A percentile compares a stretch with the other conserved stretches of the same genome.
Conservation (phyloP, 75 land plant genomes). For the Pinus taeda region DNA sequence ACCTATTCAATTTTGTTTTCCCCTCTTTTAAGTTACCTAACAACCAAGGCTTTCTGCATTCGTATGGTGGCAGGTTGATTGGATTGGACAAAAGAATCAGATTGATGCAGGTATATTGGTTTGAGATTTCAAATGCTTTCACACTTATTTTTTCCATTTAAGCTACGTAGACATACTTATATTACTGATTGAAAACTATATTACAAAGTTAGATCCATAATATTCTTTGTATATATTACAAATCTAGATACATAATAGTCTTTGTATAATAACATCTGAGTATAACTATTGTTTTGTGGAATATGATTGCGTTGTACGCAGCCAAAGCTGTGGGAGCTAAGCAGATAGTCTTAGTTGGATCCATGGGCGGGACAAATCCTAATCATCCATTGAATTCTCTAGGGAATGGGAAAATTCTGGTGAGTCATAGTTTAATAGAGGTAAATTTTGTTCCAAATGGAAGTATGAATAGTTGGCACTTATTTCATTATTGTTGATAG, state of each 20-base stretch:
- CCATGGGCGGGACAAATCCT: constrained; percentile 85
- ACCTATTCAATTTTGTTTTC: neutral
- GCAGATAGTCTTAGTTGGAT: constrained; percentile 89
- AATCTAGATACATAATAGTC: neutral
- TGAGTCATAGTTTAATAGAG: constrained; percentile 9
- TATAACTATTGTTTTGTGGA: neutral
- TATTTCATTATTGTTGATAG: too few relatives aligned
- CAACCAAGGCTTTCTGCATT: neutral
- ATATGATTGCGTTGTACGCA: constrained; percentile 20
- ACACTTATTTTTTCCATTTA: neutral
- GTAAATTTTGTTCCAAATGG: too few relatives aligned
- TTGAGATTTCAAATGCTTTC: neutral
- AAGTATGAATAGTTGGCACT: too few relatives aligned
- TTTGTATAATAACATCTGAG: neutral
- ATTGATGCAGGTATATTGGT: constrained; percentile 72
- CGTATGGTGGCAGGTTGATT: constrained; percentile 64
- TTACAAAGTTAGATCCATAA: neutral
- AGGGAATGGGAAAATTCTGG: constrained; percentile 93
- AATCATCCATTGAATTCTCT: constrained; percentile 81
- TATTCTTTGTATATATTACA: neutral
- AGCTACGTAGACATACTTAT: neutral
- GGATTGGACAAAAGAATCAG: constrained; percentile 96
- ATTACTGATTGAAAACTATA: neutral
- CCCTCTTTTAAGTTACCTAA: neutral
- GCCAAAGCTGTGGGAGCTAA: constrained; percentile 87